phyloP scores from a whole-genome alignment of 2,329 filamentous ascomycete genomes.

The Diplodia intermedia region DNA sequence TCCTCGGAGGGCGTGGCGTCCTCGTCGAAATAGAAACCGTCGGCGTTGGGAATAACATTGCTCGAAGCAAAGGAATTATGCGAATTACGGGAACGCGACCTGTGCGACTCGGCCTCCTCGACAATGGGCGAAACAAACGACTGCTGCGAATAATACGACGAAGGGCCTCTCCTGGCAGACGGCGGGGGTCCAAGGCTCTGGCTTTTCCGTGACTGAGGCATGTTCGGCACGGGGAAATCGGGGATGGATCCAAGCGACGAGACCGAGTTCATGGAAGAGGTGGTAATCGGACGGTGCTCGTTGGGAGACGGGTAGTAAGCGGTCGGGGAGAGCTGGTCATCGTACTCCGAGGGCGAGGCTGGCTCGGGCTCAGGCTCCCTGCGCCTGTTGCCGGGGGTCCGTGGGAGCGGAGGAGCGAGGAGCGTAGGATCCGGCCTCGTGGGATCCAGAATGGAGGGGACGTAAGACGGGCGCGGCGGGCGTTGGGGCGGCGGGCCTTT shows the following conservation, averaged over 20 bases:
- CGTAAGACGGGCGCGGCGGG: conserved; percentile 49
- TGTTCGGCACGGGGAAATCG: conserved; percentile 50
- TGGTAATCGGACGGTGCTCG: conserved; percentile 44
- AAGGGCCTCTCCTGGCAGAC: conserved; percentile 55
- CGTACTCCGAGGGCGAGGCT: conserved; percentile 38
- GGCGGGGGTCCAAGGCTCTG: conserved; percentile 58
- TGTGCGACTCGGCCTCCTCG: conserved; percentile 55
- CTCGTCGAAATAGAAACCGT: conserved; percentile 51
- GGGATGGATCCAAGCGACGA: conserved; percentile 52
- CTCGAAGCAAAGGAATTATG: conserved; percentile 57
- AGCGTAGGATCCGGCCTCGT: conserved; percentile 42
- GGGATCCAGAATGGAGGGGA: conserved; percentile 49
- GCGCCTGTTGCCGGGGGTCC: conserved; percentile 16
- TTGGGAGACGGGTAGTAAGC: conserved; percentile 39
- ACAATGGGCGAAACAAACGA: conserved; percentile 58
- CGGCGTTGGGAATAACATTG: conserved; percentile 54
- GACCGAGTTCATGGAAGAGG: conserved; percentile 49
- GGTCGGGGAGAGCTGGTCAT: conserved; percentile 46
- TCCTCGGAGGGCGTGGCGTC: conserved; percentile 47
- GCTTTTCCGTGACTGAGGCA: conserved; percentile 46
- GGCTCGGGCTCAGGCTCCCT: conserved; percentile 35
- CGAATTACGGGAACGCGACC: conserved; percentile 45
- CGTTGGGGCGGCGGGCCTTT: conserved; percentile 51
- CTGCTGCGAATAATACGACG: conserved; percentile 57
- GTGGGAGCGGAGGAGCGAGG: conserved; percentile 37